Percentiles rank a stretch among this genome's conserved stretches.
Conservation (phyloP, 2,329 filamentous ascomycete species). For the Fulvia fulva region DNA sequence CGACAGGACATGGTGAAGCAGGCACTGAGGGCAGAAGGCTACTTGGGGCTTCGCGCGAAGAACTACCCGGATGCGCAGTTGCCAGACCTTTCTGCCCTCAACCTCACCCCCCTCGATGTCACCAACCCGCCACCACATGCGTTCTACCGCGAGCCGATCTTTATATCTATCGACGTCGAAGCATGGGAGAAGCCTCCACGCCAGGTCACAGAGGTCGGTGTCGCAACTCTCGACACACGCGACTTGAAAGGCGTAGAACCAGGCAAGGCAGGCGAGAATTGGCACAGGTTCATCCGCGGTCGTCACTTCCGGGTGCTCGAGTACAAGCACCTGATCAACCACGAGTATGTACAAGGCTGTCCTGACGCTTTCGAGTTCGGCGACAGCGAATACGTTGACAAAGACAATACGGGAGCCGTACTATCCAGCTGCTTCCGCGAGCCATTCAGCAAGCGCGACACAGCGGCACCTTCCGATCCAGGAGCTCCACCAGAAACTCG, state of each 20-base stretch:
- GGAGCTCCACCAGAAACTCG: conserved; percentile 38
- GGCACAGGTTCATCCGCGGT: conserved; percentile 63
- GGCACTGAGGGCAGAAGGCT: conserved; percentile 63
- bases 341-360: conserved; percentile 65
- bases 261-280: conserved; percentile 59
- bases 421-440: conserved; percentile 55
- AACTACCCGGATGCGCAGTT: conserved; percentile 16
- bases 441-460: conserved; percentile 46
- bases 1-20: conserved; percentile 53
- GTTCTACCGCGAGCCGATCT: conserved; percentile 57
- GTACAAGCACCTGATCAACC: conserved; percentile 62
- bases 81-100: conserved; percentile 16
- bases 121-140: conserved; percentile 43
- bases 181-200: conserved; percentile 65
- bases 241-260: conserved; percentile 55
- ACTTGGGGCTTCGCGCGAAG: conserved; percentile 62
- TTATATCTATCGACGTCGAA: conserved; percentile 80
- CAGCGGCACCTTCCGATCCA: background rate
- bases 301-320: conserved; percentile 77
- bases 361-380: conserved; percentile 74
- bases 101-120: conserved; percentile 39
- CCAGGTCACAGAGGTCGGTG: conserved; percentile 77
- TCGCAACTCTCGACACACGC: conserved; percentile 73
- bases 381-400: conserved; percentile 52
- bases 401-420: conserved; percentile 42